These are phyloP conservation scores for Penicillium sp. DNA, from an alignment of 2,329 filamentous ascomycete genomes.

Conservation along the genomic window DNA sequence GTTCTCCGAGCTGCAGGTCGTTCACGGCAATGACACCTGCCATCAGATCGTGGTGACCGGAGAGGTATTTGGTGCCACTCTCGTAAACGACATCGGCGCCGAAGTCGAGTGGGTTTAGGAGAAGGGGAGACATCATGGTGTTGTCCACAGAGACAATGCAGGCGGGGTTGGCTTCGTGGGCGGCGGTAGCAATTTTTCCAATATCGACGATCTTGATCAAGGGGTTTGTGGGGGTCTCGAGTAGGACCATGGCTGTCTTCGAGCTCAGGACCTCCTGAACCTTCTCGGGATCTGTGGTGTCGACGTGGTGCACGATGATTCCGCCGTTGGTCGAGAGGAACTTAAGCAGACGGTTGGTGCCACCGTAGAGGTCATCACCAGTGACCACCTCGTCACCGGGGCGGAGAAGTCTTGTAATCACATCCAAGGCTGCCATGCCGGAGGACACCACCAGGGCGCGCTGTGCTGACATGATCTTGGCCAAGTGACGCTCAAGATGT, in stretches of 20 bases:
- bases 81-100: constrained; percentile 97
- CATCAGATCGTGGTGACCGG: constrained; percentile 98
- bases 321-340: constrained; percentile 86
- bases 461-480: constrained; percentile 97
- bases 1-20: constrained; percentile 74
- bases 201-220: constrained; percentile 98
- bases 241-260: constrained; percentile 91
- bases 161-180: constrained; percentile 73
- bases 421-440: constrained; percentile 95
- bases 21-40: constrained; percentile 94
- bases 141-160: constrained; percentile 93
- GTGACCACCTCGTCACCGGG: constrained; percentile 97
- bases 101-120: constrained; percentile 88
- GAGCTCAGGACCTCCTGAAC: constrained; percentile 67
- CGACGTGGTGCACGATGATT: constrained; percentile 93
- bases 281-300: constrained; percentile 75
- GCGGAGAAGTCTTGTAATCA: constrained; percentile 84
- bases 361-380: constrained; percentile 94
- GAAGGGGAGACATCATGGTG: constrained; percentile 96
- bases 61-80: constrained; percentile 96
- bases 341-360: constrained; percentile 88
- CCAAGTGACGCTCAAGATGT: constrained; percentile 91
- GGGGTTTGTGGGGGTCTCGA: constrained; percentile 96
- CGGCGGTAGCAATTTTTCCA: constrained; percentile 68
- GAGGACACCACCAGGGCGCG: constrained; percentile 91